Base-by-base conservation (phyloP, 352 stramenopile genomes). In the Hyaloperonospora brassicae region DNA sequence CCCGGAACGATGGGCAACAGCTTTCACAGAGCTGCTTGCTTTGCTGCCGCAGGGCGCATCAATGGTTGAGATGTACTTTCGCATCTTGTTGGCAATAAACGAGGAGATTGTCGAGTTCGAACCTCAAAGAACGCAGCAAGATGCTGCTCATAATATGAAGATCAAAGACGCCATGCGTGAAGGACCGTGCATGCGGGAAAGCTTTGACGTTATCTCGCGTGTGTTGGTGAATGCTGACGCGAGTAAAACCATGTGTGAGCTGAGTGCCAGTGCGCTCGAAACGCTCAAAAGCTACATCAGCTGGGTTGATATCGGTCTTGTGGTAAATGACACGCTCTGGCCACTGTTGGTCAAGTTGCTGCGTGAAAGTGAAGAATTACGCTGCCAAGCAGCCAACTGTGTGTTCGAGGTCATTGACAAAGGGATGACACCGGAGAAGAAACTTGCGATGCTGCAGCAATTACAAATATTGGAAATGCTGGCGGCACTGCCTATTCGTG, bases 81-180 rank as follows among this genome's bases (percentile, higher is more conserved):
- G 87, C 34, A 86, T 96, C 44, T 62, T 96, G n/a, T 72, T 84
- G 47, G 81, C 83, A 5, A 90, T 95, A 40, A 89, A 95, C 60
- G 86, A 95, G 55, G 89, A 97, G 57, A 93, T 97, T 50, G 89
- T 95, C 54, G 77, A 88, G 57, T 93, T 95, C 55, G 76, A 95
- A 60, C 69, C 79, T 27, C 68, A 82, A 51, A 67, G 76, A 5
- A 82, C 77, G 17, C 61, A 70, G 6, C 59, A 68, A 41, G 80
- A 92, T 42, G 69, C 79, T 9, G 64, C 66, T 6, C 69, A 72
- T 46, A 93, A 93, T 65, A 93, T 91, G 77, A 71, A 68, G 48
- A 89, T 95, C 52, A 95, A 95, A 48, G 85, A 95, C 55, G 82
- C 85, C 4, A 93, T 95, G 83, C 76, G 85, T 8, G 76, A 89